Percentiles rank a stretch among this genome's conserved stretches.
Conservation (phyloP, 73 alveolate genomes). For the Durusdinium trenchii region DNA sequence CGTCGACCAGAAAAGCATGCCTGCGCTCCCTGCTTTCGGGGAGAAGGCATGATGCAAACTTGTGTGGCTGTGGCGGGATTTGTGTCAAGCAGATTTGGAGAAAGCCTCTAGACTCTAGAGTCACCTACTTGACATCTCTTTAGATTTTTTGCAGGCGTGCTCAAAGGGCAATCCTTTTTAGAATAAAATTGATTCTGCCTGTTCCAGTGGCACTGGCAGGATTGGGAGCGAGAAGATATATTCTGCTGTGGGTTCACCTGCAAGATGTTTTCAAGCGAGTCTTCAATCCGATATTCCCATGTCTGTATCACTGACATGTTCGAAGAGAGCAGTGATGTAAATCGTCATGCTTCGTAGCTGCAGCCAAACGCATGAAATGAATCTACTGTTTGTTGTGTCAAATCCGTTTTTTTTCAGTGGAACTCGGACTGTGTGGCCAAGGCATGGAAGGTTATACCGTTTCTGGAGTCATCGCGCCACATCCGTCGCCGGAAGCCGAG, state of each 20-base stretch:
- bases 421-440: not conserved
- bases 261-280: not conserved
- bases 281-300: not conserved
- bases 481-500: slow-evolving; percentile 6
- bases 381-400: not conserved
- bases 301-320: not conserved
- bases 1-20: not conserved
- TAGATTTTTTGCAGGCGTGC: too few relatives aligned
- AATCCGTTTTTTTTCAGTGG: not conserved
- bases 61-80: too few relatives aligned
- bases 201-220: not conserved
- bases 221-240: not conserved
- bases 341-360: too few relatives aligned
- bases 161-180: too few relatives aligned
- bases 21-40: not conserved
- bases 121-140: too few relatives aligned
- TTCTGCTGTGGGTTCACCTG: slow-evolving; percentile 10
- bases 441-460: not conserved
- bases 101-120: too few relatives aligned
- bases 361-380: too few relatives aligned
- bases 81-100: too few relatives aligned
- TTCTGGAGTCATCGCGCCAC: not conserved
- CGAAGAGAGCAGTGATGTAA: too few relatives aligned
- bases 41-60: not conserved
- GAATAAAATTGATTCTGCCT: not conserved